Evolutionary conservation across 345 rosid genomes (phyloP), one percentile per base, ranked within the genome.

Genomic region (Eutrema heterophyllum): DNA sequence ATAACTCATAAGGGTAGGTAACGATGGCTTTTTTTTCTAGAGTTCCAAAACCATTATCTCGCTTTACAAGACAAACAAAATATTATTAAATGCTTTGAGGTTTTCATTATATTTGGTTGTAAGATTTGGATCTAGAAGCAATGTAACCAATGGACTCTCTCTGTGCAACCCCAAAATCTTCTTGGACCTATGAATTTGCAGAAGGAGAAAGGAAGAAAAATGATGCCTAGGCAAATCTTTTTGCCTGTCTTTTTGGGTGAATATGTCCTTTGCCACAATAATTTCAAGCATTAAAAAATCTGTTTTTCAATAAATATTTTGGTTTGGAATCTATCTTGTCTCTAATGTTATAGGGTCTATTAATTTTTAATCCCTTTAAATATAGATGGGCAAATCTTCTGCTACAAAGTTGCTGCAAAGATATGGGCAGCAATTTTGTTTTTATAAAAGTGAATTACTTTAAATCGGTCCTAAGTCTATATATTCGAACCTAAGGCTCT

Each of bases 361-460:
- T 18, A 57, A 29, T 67, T 48, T 74, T 66, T 39, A 65, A 73
- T 15, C 52, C 59, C 24, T 64, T 4, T 24, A 43, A 45, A 56
- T 27, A 52, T 58, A 2, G 13, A 41, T 43, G 5, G 26, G 50
- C 46, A 75, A 67, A 67, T 58, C 78, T 67, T 74, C 54, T 67
- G 66, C 54, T 73, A 57, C 49, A 78, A 78, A 75, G 72, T 70
- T 81, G 87, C 73, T 66, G 29, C 67, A 63, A 64, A 67, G 21
- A 64, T 13, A 62, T 81, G 68, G 73, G 77, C 76, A 74, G 77
- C 72, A 74, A 64, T 55, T 44, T 64, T 57, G 29, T 38, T 48
- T 40, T 59, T 51, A 18, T 21, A 60, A 68, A 75, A 75, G 79
- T 60, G 15, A 68, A 51, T 68, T 61, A 27, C 70, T 76, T 69